Evolutionary conservation across 2,329 filamentous ascomycete species (phyloP), one percentile per base, ranked within the genome.

Genomic region (Penicillium sp.): DNA sequence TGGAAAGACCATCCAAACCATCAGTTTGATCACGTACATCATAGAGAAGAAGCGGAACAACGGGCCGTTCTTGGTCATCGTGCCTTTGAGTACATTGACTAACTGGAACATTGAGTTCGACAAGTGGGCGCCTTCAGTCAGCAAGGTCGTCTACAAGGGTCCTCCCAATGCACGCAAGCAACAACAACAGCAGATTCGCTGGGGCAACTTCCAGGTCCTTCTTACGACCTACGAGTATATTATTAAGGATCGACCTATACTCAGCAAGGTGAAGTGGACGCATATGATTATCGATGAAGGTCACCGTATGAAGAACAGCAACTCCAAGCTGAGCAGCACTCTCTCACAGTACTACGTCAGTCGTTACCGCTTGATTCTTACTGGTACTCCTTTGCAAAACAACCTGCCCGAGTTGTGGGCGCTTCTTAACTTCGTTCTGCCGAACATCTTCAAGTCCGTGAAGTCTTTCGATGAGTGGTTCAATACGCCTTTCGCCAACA

Each of bases 211-310:
- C 82, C 94, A 99, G 72, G 94, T 99, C 45, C 79, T 99, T 10
- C 82, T 99, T 53, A 99, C 94, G 2, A 99, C 94, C 0, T 99
- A 99, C 76, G 94, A 99, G 73, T 99, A 97, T 76, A 95, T 99
- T 75, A 99, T 99, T 83, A 99, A 97, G 77, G 94, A 99, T 68
- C 86, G 94, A 33, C 93, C 93, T 0, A 81, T 99, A 62, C 78
- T 99, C 12, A 95, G 90, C 79, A 97, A 97, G 80, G 93, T 99
- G 76, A 97, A 97, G 76, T 99, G 94, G 94, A 88, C 96, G 65
- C 94, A 99, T 77, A 97, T 99, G 94, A 97, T 99, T 65, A 94
- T 99, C 61, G 94, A 99, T 66, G 94, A 99, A 79, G 94, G 94
- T 76, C 94, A 99, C 74, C 91, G 94, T 71, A 99, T 99, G 94